Evolutionary conservation across 768 basidiomycete genomes (phyloP), one percentile per base, ranked within the genome.

Genomic region (Sarcodon sp.): DNA sequence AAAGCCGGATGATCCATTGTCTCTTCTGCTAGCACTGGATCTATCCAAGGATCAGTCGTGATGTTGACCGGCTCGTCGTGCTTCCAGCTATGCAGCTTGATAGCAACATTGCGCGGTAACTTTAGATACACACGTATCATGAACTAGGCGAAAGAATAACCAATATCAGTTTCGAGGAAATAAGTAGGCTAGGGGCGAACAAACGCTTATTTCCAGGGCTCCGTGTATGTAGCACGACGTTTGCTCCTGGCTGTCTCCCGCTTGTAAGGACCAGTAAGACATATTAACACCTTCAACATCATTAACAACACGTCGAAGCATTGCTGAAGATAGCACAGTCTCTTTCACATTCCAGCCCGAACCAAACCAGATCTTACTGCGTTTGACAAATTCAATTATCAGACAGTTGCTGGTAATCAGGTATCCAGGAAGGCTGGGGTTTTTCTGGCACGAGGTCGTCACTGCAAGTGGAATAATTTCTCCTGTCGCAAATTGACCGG

Each of bases 391-490:
- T 7, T 62, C 16, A 27, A 41, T 41, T 16, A 16, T 59, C 13
- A 71, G 57, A 33, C 63, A 61, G 33, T 66, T 59, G 43, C 57
- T 61, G 21, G 54, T 55, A 12, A 59, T 55, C 12, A 70, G 60
- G 11, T 71, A 56, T 45, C 59, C 60, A 7, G 65, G 61, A 16
- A 72, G 56, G n/a, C 62, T 62, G 1, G 71, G 70, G 9, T 66
- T 60, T 8, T 58, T 51, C 1, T 55, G 60, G 38, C 64, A 69
- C n/a, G 62, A 55, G 12, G 71, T 57, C 44, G 59, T 64, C 35
- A 71, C 44, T 33, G 57, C 63, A 35, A 71, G 60, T 6, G 69
- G 68, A 43, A 73, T 64, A 12, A 53, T 50, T 49, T 69, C 65
- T 7, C 71, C 70, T 6, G 71, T 66, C 21, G 69, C 53, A 53